phyloP scores from a whole-genome alignment of 306 rosid species.

The Dryas alaskensis region DNA sequence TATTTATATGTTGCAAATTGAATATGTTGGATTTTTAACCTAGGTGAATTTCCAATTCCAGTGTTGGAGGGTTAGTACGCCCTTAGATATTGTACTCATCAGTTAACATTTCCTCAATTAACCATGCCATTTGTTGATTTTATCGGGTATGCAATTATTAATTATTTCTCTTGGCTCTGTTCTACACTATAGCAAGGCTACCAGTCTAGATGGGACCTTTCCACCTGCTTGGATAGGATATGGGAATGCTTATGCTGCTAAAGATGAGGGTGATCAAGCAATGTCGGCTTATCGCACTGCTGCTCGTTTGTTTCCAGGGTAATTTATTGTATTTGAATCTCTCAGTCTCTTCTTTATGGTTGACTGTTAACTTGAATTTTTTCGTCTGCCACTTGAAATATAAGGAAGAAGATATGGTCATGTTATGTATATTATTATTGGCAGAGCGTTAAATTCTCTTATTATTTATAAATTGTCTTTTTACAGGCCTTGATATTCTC shows the following conservation, averaged over 20 bases:
- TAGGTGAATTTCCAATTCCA: too few species aligned
- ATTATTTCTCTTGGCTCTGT: slow-evolving; percentile 26
- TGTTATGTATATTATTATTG: background rate
- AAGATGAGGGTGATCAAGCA: slow-evolving; percentile 98
- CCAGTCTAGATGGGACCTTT: slow-evolving; percentile 86
- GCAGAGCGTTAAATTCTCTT: slow-evolving; percentile 30
- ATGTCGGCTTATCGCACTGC: slow-evolving; percentile 97
- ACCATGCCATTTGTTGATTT: background rate
- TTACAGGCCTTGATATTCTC: slow-evolving; percentile 65
- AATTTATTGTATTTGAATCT: slow-evolving; percentile 15
- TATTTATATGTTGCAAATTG: background rate
- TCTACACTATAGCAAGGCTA: slow-evolving; percentile 68
- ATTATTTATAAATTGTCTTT: slow-evolving; percentile 45
- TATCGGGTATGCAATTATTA: slow-evolving; percentile 5
- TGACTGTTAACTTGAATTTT: background rate
- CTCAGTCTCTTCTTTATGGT: background rate
- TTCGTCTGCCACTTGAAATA: background rate
- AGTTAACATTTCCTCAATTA: too few species aligned
- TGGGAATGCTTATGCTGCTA: slow-evolving; percentile 92
- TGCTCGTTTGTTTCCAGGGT: slow-evolving; percentile 99
- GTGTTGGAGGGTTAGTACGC: too few species aligned
- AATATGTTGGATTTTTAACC: too few species aligned
- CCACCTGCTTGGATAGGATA: slow-evolving; percentile 97
- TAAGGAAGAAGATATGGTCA: background rate
- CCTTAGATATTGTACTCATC: too few species aligned